Conservation (phyloP, 2,329 filamentous ascomycete genomes). For the Apiospora koreana region DNA sequence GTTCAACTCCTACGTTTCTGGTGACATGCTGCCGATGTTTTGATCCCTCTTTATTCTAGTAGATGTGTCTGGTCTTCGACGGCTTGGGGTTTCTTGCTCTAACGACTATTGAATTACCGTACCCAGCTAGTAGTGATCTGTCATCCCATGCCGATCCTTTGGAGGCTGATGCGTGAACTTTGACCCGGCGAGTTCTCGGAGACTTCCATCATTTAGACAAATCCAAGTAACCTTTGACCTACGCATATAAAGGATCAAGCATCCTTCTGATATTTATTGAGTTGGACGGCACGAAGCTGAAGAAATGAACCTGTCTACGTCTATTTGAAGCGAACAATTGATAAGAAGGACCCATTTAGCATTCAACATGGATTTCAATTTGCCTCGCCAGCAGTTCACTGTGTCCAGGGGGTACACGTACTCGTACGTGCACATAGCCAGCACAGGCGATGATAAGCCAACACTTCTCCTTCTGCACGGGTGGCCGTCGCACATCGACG, state of each 20-base stretch:
- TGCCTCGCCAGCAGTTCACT: neutral
- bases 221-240: neutral
- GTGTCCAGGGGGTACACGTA: slow-evolving; percentile 29
- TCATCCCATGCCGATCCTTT: neutral
- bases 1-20: neutral
- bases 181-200: neutral
- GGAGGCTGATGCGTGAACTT: neutral
- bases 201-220: neutral
- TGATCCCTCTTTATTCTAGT: neutral
- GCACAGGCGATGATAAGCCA: neutral
- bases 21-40: neutral
- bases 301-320: no score
- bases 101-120: slow-evolving; percentile 24
- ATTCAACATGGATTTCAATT: neutral
- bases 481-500: slow-evolving; percentile 16
- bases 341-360: neutral
- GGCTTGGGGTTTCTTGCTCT: slow-evolving; percentile 9
- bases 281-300: no score
- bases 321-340: neutral
- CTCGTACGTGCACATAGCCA: slow-evolving; percentile 8
- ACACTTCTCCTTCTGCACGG: slow-evolving; percentile 15
- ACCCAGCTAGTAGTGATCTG: no score
- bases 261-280: neutral
- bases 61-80: neutral
- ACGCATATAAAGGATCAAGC: neutral